Evolutionary conservation across 352 stramenopile genomes (phyloP), one percentile per base, ranked within the genome.

Genomic region (Pythium coloratum): DNA sequence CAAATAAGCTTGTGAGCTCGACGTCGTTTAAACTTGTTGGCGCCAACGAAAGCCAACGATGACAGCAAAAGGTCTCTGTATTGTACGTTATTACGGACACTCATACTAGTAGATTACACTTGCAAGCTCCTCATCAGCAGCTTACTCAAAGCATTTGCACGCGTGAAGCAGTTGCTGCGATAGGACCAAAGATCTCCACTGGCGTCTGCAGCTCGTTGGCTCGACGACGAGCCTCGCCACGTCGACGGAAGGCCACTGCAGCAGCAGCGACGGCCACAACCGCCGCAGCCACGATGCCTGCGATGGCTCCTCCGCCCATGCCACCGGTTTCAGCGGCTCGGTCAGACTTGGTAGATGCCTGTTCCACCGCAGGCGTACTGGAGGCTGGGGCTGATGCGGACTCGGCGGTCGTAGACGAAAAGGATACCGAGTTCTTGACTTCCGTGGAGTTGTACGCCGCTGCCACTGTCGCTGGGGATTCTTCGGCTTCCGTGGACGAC

Each of bases 251-350:
- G 14, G 55, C 36, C n/a, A 61, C 26, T 5, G 32, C 55, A 13
- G 55, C 55, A 14, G 38, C 38, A 16, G 36, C 55, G 36, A 51
- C 24, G 20, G 34, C 36, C 18, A 61, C 47, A 20, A 61, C 55
- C 2, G 34, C 55, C 28, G 36, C 55, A 20, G 32, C 55, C 3
- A 49, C 34, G 1, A 61, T 50, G n/a, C 34, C 32, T 14, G 20
- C 55, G 36, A 61, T 61, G 2, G 26, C 32, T 12, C 20, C 55
- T 28, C 55, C 55, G 8, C n/a, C 24, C 0, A 61, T 24, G 6
- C 36, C n/a, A 38, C 8, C 20, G 6, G 55, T 9, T 6, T 14
- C 38, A 6, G 9, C 38, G 5, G 34, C 7, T 40, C 38, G 8
- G 12, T 44, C 10, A 18, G 38, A 44, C 13, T 44, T 44, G 38